phyloP scores from a whole-genome alignment of 1,284 basidiomycete species.

The Leccinum idahoense region DNA sequence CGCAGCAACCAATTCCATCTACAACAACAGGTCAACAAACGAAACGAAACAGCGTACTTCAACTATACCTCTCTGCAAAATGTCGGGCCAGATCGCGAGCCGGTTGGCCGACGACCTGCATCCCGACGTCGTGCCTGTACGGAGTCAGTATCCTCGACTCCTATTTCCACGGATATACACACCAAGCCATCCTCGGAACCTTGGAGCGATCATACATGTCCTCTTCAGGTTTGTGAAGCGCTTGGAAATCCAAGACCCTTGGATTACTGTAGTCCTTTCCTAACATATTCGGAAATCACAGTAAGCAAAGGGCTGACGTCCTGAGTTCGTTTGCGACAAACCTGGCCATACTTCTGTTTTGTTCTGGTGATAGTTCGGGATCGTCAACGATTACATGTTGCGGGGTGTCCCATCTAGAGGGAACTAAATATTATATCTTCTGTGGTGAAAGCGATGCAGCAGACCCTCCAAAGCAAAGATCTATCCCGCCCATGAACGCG shows the following conservation, averaged over 20 bases:
- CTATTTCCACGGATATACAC: slow-evolving; percentile 17
- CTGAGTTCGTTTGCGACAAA: slow-evolving; percentile 23
- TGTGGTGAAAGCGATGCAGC: slow-evolving; percentile 6
- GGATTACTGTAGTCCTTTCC: slow-evolving; percentile 95
- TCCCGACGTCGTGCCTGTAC: slow-evolving; percentile 87
- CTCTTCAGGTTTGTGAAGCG: slow-evolving; percentile 85
- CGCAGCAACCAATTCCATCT: slow-evolving; percentile 91
- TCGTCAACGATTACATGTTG: slow-evolving; percentile 92
- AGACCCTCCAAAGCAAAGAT: slow-evolving; percentile 86
- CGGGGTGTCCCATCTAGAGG: slow-evolving; percentile 85
- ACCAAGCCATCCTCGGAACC: slow-evolving; percentile 97
- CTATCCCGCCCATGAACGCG: slow-evolving; percentile 97
- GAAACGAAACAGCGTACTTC: slow-evolving; percentile 8
- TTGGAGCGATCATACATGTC: slow-evolving; percentile 92
- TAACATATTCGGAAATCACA: slow-evolving; percentile 18
- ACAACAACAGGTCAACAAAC: slow-evolving; percentile 14
- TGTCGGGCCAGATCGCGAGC: slow-evolving; percentile 93
- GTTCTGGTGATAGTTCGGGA: slow-evolving; percentile 55
- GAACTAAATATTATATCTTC: background rate
- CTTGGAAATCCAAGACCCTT: slow-evolving; percentile 83
- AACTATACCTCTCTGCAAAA: slow-evolving; percentile 80
- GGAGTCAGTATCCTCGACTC: background rate
- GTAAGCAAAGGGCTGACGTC: background rate
- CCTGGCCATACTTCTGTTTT: slow-evolving; percentile 82
- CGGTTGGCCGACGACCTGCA: slow-evolving; percentile 96